Base-by-base conservation (phyloP, 2,329 filamentous ascomycete species). In the Diaporthe capsici region DNA sequence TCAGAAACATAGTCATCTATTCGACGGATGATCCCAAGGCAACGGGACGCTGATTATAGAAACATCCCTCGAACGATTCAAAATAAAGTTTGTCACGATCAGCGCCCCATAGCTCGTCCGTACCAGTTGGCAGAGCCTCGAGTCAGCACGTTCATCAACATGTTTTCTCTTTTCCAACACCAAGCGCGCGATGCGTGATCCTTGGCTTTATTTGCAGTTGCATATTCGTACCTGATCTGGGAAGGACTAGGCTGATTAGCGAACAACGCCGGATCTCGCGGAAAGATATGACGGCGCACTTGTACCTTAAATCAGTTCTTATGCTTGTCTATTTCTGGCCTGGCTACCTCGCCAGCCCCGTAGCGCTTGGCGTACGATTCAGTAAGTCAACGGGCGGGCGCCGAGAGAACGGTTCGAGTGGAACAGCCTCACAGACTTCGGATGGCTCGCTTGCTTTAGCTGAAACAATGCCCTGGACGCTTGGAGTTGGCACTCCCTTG, bases 321-420 rank as follows among this genome's bases (percentile, higher is more conserved):
- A 39, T 53, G 47, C 63, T 68, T 53, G 65, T 68, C 65, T 68
- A 68, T 53, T 68, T 68, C 31, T 15, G 31, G 25, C 20, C 49
- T 53, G 31, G 47, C 65, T 68, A 15, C 22, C 34, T 37, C 8
- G 13, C 31, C 34, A 53, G 22, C 31, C 44, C 7, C 22, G 20
- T 22, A 53, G 65, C 47, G 65, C 65, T 68, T 68, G 65, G 65
- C 47, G 65, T 39, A 39, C 65, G 47, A 68, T 47, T 68, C 65
- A 68, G 65, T 22, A 68, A 68, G 25, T 55, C 51, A 17, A 55
- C n/a, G 51, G n/a, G n/a, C 47, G 47, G 65, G 47, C 31, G 47
- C 65, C 65, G 31, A 68, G 65, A 2, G 47, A 68, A 15, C 47
- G 47, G 47, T 68, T 68, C 31, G 31, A 15, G 47, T 37, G 47